Evolutionary conservation across 306 rosid species (phyloP).

Genomic region (Casuarina glauca): DNA sequence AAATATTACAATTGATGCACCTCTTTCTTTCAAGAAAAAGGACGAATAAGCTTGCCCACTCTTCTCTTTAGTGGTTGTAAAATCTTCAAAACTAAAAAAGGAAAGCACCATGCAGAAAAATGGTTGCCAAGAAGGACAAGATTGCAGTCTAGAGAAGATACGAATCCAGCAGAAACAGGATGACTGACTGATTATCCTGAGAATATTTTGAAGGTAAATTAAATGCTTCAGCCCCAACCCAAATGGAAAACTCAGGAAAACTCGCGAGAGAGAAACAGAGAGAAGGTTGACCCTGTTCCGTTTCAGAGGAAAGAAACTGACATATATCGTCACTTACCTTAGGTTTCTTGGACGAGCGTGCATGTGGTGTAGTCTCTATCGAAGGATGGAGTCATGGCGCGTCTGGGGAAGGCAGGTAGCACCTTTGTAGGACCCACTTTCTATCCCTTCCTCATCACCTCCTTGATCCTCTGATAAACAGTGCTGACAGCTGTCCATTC

Average conservation of each 20-base stretch:
- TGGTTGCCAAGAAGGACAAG: constrained; percentile 33
- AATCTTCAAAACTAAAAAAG: background rate
- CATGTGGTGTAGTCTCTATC: background rate
- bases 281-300: background rate
- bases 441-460: background rate
- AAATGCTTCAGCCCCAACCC: too few relatives aligned
- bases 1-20: too few relatives aligned
- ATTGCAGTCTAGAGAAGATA: constrained; percentile 26
- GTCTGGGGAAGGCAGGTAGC: background rate
- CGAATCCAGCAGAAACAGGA: constrained; percentile 27
- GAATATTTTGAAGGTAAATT: too few relatives aligned
- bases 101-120: constrained; percentile 10
- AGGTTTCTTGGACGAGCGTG: background rate
- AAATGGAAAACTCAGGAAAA: background rate
- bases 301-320: constrained; percentile 14
- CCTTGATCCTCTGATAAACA: too few relatives aligned
- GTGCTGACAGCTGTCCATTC: background rate
- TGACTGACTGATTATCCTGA: background rate
- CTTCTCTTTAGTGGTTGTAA: background rate
- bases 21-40: background rate
- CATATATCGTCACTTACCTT: background rate
- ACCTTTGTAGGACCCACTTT: background rate
- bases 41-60: background rate
- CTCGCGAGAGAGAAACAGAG: background rate
- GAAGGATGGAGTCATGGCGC: background rate